Conservation (phyloP, 192 early-diverging fungal genomes). For the Coemansia sp. region DNA sequence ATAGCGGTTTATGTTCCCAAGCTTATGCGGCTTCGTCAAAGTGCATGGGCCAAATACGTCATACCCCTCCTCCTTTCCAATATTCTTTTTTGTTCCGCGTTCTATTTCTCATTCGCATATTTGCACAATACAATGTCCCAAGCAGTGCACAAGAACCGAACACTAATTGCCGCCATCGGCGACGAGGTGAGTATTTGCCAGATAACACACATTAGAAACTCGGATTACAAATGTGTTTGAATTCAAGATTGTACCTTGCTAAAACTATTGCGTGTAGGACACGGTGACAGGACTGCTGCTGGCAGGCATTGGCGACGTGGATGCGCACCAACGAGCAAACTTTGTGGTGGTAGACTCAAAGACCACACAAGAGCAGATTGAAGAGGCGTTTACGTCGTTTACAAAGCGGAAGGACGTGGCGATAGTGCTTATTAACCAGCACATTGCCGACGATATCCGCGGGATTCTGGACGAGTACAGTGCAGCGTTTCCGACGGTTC, state of each 20-base stretch:
- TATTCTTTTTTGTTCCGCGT: not conserved
- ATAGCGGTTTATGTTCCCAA: not conserved
- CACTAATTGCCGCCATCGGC: conserved; percentile 54
- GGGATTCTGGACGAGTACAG: conserved; percentile 85
- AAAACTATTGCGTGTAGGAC: conserved; percentile 57
- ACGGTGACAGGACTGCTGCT: conserved; percentile 96
- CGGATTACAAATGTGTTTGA: not conserved
- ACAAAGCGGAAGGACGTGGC: conserved; percentile 95
- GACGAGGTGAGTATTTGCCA: conserved; percentile 37
- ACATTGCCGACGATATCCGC: conserved; percentile 92
- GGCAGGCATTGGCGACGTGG: conserved; percentile 94
- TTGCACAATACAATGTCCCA: conserved; percentile 21
- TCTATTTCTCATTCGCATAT: not conserved
- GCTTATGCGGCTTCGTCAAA: not conserved
- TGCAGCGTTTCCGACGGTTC: conserved; percentile 92
- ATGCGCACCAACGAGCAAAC: conserved; percentile 89
- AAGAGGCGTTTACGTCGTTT: conserved; percentile 83
- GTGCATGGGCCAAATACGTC: not conserved
- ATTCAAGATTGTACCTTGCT: not conserved
- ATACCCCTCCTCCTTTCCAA: not conserved
- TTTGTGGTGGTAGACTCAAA: conserved; percentile 95
- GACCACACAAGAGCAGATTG: conserved; percentile 69
- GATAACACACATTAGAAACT: no score
- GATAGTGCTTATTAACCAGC: conserved; percentile 97
- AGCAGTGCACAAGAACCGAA: conserved; percentile 37